phyloP scores from a whole-genome alignment of 2,329 filamentous ascomycete genomes.

The Cytospora chrysosperma region DNA sequence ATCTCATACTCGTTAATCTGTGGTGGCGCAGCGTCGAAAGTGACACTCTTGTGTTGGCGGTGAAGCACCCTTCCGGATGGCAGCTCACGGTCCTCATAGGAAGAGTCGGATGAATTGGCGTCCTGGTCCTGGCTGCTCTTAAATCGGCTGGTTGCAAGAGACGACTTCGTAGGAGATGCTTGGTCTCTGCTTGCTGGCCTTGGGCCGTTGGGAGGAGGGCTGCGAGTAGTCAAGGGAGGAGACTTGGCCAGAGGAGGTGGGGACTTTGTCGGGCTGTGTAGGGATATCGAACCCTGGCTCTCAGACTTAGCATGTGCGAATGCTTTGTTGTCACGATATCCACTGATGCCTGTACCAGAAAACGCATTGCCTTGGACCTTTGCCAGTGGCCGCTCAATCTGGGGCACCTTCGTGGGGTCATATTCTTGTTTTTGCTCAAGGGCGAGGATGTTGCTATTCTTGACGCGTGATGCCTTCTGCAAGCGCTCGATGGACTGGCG shows the following conservation, averaged over 20 bases:
- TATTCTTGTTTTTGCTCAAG: constrained; percentile 92
- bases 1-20: constrained; percentile 98
- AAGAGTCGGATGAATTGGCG: constrained; percentile 66
- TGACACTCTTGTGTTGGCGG: constrained; percentile 93
- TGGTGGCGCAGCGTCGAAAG: constrained; percentile 89
- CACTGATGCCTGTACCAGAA: constrained; percentile 55
- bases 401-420: constrained; percentile 74
- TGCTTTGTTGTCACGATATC: constrained; percentile 49
- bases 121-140: constrained; percentile 70
- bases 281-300: constrained; percentile 60
- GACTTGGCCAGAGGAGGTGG: constrained; percentile 35
- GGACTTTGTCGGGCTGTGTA: constrained; percentile 53
- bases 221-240: constrained; percentile 40
- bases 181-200: constrained; percentile 59
- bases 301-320: constrained; percentile 52
- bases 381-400: constrained; percentile 79
- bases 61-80: constrained; percentile 68
- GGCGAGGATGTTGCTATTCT: constrained; percentile 96
- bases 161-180: constrained; percentile 83
- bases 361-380: constrained; percentile 73
- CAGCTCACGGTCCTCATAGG: constrained; percentile 56
- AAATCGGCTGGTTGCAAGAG: constrained; percentile 68
- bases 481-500: constrained; percentile 93
- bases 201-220: constrained; percentile 46
- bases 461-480: constrained; percentile 91